Evolutionary conservation across 306 rosid species (phyloP).

Genomic region (Medicago truncatula): DNA sequence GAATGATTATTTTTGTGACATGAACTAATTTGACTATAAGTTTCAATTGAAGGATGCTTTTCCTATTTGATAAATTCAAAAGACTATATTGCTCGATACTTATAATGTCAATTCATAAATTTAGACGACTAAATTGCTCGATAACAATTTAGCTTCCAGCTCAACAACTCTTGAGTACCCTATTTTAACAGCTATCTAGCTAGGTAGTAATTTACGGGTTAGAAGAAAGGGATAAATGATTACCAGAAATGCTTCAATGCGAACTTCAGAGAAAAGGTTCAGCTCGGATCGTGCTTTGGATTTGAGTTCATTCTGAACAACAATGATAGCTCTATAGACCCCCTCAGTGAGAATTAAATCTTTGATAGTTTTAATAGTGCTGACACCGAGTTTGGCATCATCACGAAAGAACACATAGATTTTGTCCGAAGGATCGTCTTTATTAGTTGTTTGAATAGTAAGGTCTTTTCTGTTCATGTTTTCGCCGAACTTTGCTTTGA

Average conservation of each 20-base stretch:
- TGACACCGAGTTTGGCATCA: not conserved
- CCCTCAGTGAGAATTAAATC: not conserved
- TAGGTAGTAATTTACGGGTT: not conserved
- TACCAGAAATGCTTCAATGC: slow-evolving; percentile 67
- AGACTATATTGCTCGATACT: not conserved
- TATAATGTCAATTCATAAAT: no score
- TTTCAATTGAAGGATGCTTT: not conserved
- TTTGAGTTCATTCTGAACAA: not conserved
- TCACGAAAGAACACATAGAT: not conserved
- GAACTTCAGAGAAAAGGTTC: slow-evolving; percentile 52
- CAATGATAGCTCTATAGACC: not conserved
- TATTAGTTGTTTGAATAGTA: not conserved
- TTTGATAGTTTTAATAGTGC: not conserved
- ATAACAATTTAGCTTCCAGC: not conserved
- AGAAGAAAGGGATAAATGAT: not conserved
- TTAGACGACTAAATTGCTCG: not conserved
- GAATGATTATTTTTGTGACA: not conserved
- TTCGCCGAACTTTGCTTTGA: not conserved
- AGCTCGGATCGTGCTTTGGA: not conserved
- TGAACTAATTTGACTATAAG: not conserved
- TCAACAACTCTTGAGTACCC: not conserved
- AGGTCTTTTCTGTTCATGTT: not conserved
- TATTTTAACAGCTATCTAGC: not conserved
- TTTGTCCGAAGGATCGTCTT: not conserved
- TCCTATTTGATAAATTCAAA: not conserved